A percentile compares a stretch with the other conserved stretches of the same genome.
Evolutionary conservation across 2,329 filamentous ascomycete species (phyloP).

Genomic region (Geoglossum cookeanum): DNA sequence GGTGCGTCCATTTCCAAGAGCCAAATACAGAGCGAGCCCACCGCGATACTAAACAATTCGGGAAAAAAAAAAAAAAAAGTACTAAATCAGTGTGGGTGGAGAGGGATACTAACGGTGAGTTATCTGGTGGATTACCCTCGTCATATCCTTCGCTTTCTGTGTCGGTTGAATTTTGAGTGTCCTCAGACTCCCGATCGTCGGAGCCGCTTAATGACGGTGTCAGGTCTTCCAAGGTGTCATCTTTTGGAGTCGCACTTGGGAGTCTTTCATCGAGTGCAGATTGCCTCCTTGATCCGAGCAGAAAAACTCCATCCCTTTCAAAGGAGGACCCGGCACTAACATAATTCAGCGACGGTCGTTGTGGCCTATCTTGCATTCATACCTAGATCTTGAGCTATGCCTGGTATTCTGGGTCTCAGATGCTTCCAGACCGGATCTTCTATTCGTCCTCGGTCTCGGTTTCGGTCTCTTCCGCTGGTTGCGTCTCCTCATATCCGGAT

Average conservation of each 20-base stretch:
- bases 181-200: neutral
- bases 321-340: neutral
- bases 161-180: slow-evolving; percentile 1
- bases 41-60: neutral
- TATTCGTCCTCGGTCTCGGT: slow-evolving; percentile 6
- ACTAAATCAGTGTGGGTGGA: neutral
- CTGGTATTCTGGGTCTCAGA: slow-evolving; percentile 10
- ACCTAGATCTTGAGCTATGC: slow-evolving; percentile 16
- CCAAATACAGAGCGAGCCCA: too few relatives aligned
- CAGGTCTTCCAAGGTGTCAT: neutral
- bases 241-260: neutral
- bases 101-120: slow-evolving; percentile 33
- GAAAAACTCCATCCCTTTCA: neutral
- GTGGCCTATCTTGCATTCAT: slow-evolving; percentile 17
- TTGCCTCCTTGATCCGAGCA: neutral
- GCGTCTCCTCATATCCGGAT: neutral
- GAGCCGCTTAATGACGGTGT: neutral
- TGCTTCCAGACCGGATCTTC: neutral
- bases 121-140: slow-evolving; percentile 39
- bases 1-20: too few relatives aligned
- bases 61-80: neutral
- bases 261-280: neutral
- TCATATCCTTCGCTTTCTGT: slow-evolving; percentile 11
- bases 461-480: neutral
- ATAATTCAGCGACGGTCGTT: slow-evolving; percentile 10